A percentile compares a stretch with the other conserved stretches of the same genome.
Evolutionary conservation across 805 yeast species (phyloP).

Genomic region (Ogataea methanolica): DNA sequence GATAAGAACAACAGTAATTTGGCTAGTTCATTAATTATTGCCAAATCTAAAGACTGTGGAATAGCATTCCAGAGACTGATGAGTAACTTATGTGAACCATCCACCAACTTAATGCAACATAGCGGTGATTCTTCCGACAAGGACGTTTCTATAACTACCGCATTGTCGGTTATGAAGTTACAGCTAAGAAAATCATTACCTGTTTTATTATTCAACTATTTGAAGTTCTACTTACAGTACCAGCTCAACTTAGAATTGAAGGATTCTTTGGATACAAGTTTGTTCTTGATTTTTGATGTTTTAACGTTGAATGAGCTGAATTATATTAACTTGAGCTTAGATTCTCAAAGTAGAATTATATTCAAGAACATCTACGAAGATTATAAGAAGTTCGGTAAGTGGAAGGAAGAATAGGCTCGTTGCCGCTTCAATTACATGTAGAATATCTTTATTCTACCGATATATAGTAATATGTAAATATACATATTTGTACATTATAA

Average conservation of each 20-base stretch:
- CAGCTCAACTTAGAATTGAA: constrained; percentile 45
- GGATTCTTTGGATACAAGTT: constrained; percentile 47
- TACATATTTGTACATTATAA: too few relatives aligned
- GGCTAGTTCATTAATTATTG: constrained; percentile 1
- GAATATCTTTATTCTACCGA: neutral
- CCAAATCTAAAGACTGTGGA: constrained; percentile 35
- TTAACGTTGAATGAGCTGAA: constrained; percentile 63
- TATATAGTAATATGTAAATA: neutral
- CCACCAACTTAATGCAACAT: constrained; percentile 23
- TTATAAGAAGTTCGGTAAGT: constrained; percentile 74
- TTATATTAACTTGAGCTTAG: constrained; percentile 59
- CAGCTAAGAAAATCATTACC: constrained; percentile 63
- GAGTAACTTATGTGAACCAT: constrained; percentile 72
- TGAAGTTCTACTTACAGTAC: constrained; percentile 45
- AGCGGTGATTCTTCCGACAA: constrained; percentile 3
- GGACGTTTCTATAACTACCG: constrained; percentile 43
- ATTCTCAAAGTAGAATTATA: constrained; percentile 62
- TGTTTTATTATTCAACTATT: constrained; percentile 52
- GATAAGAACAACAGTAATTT: constrained; percentile 8
- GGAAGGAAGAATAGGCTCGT: constrained; percentile 53
- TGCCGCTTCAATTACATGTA: too few relatives aligned
- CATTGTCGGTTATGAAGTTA: constrained; percentile 49
- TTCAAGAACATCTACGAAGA: constrained; percentile 65
- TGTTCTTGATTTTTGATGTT: constrained; percentile 63
- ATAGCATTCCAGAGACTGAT: constrained; percentile 52